Evolutionary conservation across 805 yeast genomes (phyloP), one percentile per base, ranked within the genome.

Genomic region (Myxozyma lipomycoides): DNA sequence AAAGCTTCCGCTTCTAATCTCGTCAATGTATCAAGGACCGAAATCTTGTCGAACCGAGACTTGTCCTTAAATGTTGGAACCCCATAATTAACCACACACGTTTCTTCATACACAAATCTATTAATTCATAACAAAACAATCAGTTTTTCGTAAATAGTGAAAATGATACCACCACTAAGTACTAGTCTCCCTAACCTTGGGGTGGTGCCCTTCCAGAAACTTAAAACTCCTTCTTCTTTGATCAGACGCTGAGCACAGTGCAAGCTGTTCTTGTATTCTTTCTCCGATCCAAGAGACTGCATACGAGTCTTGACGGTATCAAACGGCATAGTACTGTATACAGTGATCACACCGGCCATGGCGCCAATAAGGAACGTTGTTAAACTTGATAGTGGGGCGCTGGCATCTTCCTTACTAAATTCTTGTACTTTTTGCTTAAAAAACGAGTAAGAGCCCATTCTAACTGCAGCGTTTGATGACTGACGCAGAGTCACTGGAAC

Each of bases 141-240:
- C 73, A 91, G 84, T 70, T 89, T 86, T 67, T 91, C 98, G 68
- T 91, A 91, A 49, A 93, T 86, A 19, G 98, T 93, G 71, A 91
- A 91, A 25, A 93, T 97, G 60, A 91, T 91, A 62, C 98, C 98
- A 55, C 98, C 98, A 70, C 95, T 85, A 64, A 91, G 76, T 32
- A 90, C 81, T 65, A 91, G 76, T 62, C 98, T 79, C 4, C 98
- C 98, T 55, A 91, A 73, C 65, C 98, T 78, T 41, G 98, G 98
- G 1, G 98, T 93, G 32, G 98, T 96, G 55, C 98, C 98, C 70
- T 87, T 87, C 98, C 98, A 91, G 71, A 89, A 88, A 3, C 96
- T 85, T 64, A 79, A 72, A 58, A 90, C 71, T 7, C 98, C 98
- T 70, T 91, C 98, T 48, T 91, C 84, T 64, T 73, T 83, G 68